These are phyloP conservation scores for Stachybotrys echinatus DNA, from an alignment of 2,329 filamentous ascomycete species.

Conservation along the genomic window DNA sequence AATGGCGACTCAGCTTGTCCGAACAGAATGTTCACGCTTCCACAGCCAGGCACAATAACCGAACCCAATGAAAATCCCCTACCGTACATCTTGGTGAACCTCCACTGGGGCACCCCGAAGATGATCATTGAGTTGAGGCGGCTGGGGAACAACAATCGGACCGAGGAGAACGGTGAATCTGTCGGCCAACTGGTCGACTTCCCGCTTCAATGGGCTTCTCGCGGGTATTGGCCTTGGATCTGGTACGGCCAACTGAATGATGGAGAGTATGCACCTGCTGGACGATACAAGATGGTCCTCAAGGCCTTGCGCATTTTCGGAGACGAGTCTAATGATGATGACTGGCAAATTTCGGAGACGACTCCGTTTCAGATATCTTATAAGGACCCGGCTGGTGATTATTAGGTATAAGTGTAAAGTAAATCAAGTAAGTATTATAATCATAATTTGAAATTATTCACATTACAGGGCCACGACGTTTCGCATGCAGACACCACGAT, in stretches of 20 bases:
- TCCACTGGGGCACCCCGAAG: slow-evolving; percentile 40
- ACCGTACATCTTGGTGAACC: slow-evolving; percentile 2
- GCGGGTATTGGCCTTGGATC: slow-evolving; percentile 13
- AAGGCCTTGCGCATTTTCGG: slow-evolving; percentile 40
- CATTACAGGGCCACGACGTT: slow-evolving; percentile 4
- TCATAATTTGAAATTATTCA: slow-evolving; percentile 12
- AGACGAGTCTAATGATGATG: slow-evolving; percentile 23
- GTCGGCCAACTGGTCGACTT: slow-evolving; percentile 37
- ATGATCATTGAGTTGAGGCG: slow-evolving; percentile 41
- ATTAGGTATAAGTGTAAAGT: no score
- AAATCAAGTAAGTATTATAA: no score
- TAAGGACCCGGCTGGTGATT: no score
- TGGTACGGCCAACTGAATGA: slow-evolving; percentile 44
- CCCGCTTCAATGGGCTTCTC: slow-evolving; percentile 28
- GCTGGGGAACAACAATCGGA: slow-evolving; percentile 20
- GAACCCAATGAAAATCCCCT: not conserved
- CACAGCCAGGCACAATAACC: not conserved
- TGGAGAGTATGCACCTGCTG: slow-evolving; percentile 39
- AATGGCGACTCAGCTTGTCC: slow-evolving; percentile 18
- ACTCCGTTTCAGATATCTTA: not conserved
- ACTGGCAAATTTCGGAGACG: slow-evolving; percentile 28
- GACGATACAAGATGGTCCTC: slow-evolving; percentile 36
- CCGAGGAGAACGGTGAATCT: slow-evolving; percentile 24
- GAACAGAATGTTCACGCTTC: slow-evolving; percentile 23
- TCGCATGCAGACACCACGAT: slow-evolving; percentile 6